Evolutionary conservation across 805 yeast genomes (phyloP), one percentile per base, ranked within the genome.

Genomic region (Schwanniomyces polymorphus): DNA sequence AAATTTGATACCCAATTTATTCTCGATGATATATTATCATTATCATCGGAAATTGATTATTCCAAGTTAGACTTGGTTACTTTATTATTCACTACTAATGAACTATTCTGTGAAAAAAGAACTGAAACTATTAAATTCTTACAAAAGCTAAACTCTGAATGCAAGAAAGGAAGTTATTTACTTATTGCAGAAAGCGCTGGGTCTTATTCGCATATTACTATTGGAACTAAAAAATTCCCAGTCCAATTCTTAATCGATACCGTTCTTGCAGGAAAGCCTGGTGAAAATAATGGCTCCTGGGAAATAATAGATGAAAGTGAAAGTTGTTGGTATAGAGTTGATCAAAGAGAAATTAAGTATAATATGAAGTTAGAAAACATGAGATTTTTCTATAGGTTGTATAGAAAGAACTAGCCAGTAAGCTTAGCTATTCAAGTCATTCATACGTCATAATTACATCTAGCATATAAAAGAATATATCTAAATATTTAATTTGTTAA

Each of bases 111-210:
- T 12, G 89, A 82, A 51, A 79, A 88, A 51, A 81, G 79, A 55
- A 68, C 80, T 0, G 80, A 75, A 38, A 78, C 95, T 5, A 76
- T 88, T 33, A 68, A 75, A 45, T 72, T 86, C 43, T 69, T 90
- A 44, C 82, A 83, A 49, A 59, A 66, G 9, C 63, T 90, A 48
- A 76, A 80, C 45, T 52, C 59, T 5, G 37, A 60, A 7, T 88
- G 95, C 63, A 59, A 65, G 29, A 46, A 63, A 1, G 94, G 91
- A 0, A 67, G 88, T 12, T 63, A 78, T 26, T 64, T 90, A 29
- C 70, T 91, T 39, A 81, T 90, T 21, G 80, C 88, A 1, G 97
- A 90, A 58, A 85, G 94, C 67, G 97, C 97, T 0, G 97, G 97
- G 0, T 86, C 95, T 8, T 90, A 84, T 64, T 88, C 96, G 1